These are phyloP conservation scores for Yamagishiella unicocca DNA, from an alignment of 139 green algal genomes.

Conservation along the genomic window DNA sequence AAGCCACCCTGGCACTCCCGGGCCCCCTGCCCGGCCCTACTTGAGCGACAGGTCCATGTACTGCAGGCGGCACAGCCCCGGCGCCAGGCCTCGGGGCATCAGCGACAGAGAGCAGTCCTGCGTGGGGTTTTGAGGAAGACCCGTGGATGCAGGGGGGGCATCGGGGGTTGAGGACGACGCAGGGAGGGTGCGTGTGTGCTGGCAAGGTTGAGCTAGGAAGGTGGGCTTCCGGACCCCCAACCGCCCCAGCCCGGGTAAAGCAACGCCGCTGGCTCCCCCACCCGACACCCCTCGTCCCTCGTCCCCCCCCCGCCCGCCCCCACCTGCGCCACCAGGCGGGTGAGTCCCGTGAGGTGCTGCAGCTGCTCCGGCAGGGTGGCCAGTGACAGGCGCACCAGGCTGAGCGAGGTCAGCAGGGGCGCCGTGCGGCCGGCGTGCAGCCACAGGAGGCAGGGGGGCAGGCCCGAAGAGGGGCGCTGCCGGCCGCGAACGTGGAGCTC, in stretches of 20 bases:
- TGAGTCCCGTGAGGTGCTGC: conserved; percentile 9
- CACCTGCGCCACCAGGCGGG: conserved; percentile 26
- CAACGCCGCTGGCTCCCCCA: neutral
- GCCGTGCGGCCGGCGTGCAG: conserved; percentile 31
- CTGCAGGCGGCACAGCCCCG: conserved; percentile 18
- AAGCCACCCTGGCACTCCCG: neutral
- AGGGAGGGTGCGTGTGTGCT: neutral
- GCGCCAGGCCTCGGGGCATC: neutral
- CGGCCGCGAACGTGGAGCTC: conserved; percentile 27
- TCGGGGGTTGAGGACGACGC: neutral
- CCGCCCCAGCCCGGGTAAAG: too few relatives aligned
- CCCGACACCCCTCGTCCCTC: neutral
- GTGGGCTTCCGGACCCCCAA: too few relatives aligned
- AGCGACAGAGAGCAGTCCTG: conserved; percentile 43
- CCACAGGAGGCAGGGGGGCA: conserved; percentile 32
- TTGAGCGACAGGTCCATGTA: conserved; percentile 34
- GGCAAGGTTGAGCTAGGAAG: too few relatives aligned
- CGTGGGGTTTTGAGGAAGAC: too few relatives aligned
- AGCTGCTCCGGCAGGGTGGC: conserved; percentile 31
- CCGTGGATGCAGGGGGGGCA: too few relatives aligned
- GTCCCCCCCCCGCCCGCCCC: neutral
- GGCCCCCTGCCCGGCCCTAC: neutral
- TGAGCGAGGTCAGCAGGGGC: neutral
- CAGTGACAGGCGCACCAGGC: conserved; percentile 17
- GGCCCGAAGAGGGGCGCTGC: conserved; percentile 7